A percentile compares a stretch with the other conserved stretches of the same genome.
phyloP scores from a whole-genome alignment of 2,329 filamentous ascomycete genomes.

The Knoxdaviesia capensis region DNA sequence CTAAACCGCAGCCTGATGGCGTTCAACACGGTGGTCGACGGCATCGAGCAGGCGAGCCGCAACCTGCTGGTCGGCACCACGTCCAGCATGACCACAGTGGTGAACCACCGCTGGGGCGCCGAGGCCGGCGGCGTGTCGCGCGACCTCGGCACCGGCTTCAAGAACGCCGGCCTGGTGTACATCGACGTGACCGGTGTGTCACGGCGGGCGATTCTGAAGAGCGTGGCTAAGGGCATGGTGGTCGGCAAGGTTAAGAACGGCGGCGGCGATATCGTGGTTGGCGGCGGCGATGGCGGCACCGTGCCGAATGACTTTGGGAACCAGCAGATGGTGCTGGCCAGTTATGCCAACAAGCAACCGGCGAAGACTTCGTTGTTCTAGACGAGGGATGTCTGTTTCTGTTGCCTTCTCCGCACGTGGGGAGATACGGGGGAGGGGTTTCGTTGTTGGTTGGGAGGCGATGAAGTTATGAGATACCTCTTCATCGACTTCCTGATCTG shows the following conservation, averaged over 20 bases:
- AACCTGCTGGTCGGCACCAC: slow-evolving; percentile 57
- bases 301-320: slow-evolving; percentile 1
- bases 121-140: slow-evolving; percentile 66
- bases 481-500: no score
- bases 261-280: slow-evolving; percentile 54
- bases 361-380: no score
- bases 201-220: slow-evolving; percentile 74
- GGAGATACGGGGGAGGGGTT: no score
- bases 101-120: slow-evolving; percentile 71
- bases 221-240: slow-evolving; percentile 91
- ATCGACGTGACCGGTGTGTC: slow-evolving; percentile 92
- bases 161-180: slow-evolving; percentile 93
- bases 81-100: slow-evolving; percentile 63
- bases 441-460: no score
- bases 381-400: no score
- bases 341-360: no score
- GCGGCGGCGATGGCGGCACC: slow-evolving; percentile 29
- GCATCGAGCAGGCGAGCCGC: slow-evolving; percentile 71
- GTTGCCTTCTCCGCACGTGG: no score
- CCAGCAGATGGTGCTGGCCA: no score
- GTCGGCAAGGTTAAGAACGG: slow-evolving; percentile 60
- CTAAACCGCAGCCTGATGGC: slow-evolving; percentile 95
- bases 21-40: slow-evolving; percentile 84
- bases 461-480: no score
- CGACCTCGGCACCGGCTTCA: slow-evolving; percentile 66